phyloP scores from a whole-genome alignment of 2,329 filamentous ascomycete genomes.

The Aureobasidium sp. region DNA sequence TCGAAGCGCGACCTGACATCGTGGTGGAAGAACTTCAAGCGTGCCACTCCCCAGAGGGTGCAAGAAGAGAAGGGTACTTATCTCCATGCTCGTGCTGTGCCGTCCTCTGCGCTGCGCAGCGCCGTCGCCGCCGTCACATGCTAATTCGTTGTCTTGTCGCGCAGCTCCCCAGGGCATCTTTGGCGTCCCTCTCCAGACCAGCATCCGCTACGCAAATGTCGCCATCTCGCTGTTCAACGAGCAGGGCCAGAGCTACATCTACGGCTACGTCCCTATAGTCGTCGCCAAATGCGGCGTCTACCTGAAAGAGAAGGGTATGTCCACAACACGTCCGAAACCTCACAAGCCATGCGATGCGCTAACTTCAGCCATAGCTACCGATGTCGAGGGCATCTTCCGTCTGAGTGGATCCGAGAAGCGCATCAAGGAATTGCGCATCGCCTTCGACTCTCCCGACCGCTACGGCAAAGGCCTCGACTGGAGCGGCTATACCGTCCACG shows the following conservation, averaged over 20 bases:
- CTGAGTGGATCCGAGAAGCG: conserved; percentile 94
- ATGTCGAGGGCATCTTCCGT: conserved; percentile 93
- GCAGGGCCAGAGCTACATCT: conserved; percentile 90
- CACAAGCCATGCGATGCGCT: neutral
- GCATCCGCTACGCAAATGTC: conserved; percentile 96
- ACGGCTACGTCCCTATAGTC: conserved; percentile 96
- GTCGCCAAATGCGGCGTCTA: conserved; percentile 98
- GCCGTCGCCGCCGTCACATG: conserved; percentile 1
- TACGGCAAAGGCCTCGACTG: conserved; percentile 96
- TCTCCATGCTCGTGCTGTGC: neutral
- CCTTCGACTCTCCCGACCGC: conserved; percentile 89
- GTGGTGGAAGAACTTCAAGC: conserved; percentile 97
- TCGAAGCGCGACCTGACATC: conserved; percentile 83
- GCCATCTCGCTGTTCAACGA: conserved; percentile 94
- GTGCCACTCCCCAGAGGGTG: conserved; percentile 50
- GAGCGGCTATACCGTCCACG: conserved; percentile 96
- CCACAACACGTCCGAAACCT: neutral
- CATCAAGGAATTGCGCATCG: conserved; percentile 88
- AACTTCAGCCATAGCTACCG: conserved; percentile 58
- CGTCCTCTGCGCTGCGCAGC: neutral
- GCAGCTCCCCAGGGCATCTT: conserved; percentile 69
- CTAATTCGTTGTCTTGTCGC: conserved; percentile 12
- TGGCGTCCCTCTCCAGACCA: conserved; percentile 84
- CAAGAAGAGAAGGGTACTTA: conserved; percentile 56
- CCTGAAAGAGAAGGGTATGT: conserved; percentile 87